These are phyloP conservation scores for Aspergillus glaucus DNA, from an alignment of 2,329 filamentous ascomycete genomes.

Conservation along the genomic window DNA sequence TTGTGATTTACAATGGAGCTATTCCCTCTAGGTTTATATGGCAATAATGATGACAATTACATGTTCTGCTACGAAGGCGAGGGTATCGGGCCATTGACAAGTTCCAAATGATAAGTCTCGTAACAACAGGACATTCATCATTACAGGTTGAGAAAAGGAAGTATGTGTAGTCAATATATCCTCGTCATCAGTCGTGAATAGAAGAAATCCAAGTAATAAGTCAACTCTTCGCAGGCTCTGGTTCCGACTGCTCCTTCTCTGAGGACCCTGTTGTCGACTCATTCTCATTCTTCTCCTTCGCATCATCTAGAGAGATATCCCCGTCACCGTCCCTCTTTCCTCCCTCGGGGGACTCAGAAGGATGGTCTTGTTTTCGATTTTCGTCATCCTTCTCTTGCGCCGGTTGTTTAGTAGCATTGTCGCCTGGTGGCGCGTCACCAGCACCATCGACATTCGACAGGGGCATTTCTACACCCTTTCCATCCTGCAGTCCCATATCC, in stretches of 20 bases:
- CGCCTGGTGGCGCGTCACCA: slow-evolving; percentile 2
- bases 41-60: no score
- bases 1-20: background rate
- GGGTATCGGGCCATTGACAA: no score
- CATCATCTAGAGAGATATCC: background rate
- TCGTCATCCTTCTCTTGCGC: slow-evolving; percentile 2
- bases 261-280: background rate
- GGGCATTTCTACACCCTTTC: slow-evolving; percentile 40
- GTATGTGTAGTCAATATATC: background rate
- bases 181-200: background rate
- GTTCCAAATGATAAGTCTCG: background rate
- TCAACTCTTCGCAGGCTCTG: no score
- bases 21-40: background rate
- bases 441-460: slow-evolving; percentile 19
- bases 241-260: background rate
- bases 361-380: slow-evolving; percentile 2
- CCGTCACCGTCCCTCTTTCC: background rate
- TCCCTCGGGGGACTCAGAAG: background rate
- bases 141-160: background rate
- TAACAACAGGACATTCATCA: background rate
- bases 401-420: slow-evolving; percentile 2
- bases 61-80: no score
- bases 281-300: background rate
- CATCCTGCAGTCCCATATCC: slow-evolving; percentile 72
- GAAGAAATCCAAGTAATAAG: no score